Evolutionary conservation across 345 rosid species (phyloP).

Genomic region (Eucalyptus polyanthemos): DNA sequence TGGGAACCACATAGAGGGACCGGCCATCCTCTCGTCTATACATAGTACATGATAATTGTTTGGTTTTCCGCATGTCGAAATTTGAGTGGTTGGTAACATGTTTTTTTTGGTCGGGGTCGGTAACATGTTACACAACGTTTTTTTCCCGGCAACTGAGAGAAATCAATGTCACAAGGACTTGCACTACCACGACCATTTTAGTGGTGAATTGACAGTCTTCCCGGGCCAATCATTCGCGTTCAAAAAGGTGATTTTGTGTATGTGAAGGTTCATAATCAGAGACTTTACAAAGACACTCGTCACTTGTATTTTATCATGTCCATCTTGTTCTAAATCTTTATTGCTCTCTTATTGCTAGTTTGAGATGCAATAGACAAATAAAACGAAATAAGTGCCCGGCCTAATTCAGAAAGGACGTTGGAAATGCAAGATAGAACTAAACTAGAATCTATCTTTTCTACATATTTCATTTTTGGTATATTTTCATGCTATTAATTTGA

Average conservation of each 20-base stretch:
- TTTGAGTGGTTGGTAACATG: no score
- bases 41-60: no score
- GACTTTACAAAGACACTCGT: neutral
- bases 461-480: no score
- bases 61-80: no score
- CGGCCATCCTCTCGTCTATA: no score
- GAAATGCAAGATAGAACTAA: no score
- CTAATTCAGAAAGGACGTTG: no score
- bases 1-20: no score
- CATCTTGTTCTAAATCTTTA: neutral
- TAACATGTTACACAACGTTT: no score
- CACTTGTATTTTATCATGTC: neutral
- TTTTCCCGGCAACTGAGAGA: neutral
- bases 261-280: neutral
- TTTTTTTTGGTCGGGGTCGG: no score
- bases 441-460: no score
- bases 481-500: neutral
- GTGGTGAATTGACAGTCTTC: neutral
- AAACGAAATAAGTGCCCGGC: no score
- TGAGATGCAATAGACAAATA: neutral
- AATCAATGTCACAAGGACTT: neutral
- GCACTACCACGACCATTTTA: neutral
- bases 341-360: neutral
- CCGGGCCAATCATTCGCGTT: neutral
- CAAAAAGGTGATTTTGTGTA: neutral